Evolutionary conservation across 805 yeast genomes (phyloP).

Genomic region (Ogataea nitratoaversa): DNA sequence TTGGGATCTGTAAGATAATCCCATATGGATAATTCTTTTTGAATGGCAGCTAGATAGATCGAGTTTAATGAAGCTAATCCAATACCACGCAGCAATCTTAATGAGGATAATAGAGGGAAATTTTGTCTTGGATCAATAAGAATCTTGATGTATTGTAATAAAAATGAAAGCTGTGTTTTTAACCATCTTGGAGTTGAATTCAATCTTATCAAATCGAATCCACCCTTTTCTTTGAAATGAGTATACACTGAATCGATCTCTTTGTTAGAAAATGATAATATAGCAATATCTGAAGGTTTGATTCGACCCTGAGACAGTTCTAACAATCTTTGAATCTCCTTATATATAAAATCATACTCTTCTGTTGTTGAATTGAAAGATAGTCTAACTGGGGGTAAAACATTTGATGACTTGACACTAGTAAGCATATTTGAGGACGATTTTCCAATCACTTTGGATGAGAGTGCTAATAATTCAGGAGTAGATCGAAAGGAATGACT

Average conservation of each 20-base stretch:
- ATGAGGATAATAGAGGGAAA: conserved; percentile 23
- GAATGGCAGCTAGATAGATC: conserved; percentile 14
- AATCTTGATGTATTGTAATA: conserved; percentile 48
- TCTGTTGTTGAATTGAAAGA: conserved; percentile 29
- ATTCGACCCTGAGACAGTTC: conserved; percentile 39
- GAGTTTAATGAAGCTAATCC: conserved; percentile 18
- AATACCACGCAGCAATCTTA: conserved; percentile 20
- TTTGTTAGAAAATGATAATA: conserved; percentile 49
- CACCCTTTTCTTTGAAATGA: conserved; percentile 36
- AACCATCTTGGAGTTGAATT: conserved; percentile 51
- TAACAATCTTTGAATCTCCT: conserved; percentile 41
- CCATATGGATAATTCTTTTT: conserved; percentile 21
- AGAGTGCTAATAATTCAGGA: conserved; percentile 48
- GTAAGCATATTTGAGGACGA: conserved; percentile 9
- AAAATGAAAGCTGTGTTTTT: conserved; percentile 36
- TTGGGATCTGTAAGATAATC: conserved; percentile 15
- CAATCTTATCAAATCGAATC: conserved; percentile 38
- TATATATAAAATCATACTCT: conserved; percentile 40
- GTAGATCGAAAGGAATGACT: conserved; percentile 58
- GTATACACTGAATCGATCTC: conserved; percentile 39
- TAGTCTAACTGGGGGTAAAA: conserved; percentile 21
- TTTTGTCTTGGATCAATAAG: conserved; percentile 29
- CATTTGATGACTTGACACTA: conserved; percentile 17
- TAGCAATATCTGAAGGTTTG: conserved; percentile 45
- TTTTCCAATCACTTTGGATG: conserved; percentile 30